Evolutionary conservation across 78 protist genomes (phyloP).

Genomic region (Paratrimastix pyriformis): DNA sequence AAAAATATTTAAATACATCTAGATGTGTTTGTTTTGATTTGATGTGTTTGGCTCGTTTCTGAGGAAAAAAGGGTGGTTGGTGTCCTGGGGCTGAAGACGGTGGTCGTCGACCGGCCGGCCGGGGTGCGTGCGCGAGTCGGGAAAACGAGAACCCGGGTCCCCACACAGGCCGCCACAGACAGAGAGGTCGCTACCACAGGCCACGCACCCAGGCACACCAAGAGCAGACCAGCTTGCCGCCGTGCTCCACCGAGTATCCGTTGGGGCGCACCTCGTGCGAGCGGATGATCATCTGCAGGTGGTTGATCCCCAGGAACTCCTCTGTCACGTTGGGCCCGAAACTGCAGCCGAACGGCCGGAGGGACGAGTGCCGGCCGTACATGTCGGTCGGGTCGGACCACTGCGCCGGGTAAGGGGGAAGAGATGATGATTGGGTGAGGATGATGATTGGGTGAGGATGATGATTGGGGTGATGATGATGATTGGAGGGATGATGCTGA

Average conservation of each 20-base stretch:
- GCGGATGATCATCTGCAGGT: constrained; percentile 1
- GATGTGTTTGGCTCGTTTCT: background rate
- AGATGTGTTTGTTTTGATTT: background rate
- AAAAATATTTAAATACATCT: background rate
- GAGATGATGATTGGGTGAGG: background rate
- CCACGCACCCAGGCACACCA: too few species aligned
- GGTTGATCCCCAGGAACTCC: constrained; percentile 5
- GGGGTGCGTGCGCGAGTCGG: background rate
- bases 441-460: too few species aligned
- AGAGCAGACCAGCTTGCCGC: constrained; percentile 4
- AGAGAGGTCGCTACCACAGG: too few species aligned
- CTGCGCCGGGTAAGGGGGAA: background rate
- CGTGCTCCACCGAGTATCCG: constrained; percentile 15
- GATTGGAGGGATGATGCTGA: too few species aligned
- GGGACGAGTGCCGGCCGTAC: background rate
- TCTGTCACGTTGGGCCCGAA: constrained; percentile 1
- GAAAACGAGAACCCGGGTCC: background rate
- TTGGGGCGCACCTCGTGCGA: background rate
- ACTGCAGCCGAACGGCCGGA: constrained; percentile 9
- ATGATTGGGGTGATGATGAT: too few species aligned
- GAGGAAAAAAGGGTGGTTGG: too few species aligned
- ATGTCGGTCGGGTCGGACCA: background rate
- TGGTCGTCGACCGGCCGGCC: too few species aligned
- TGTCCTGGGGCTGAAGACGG: too few species aligned
- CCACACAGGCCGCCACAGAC: too few species aligned